Conservation (phyloP, 2,329 filamentous ascomycete genomes). For the Phyllosticta citriasiana region DNA sequence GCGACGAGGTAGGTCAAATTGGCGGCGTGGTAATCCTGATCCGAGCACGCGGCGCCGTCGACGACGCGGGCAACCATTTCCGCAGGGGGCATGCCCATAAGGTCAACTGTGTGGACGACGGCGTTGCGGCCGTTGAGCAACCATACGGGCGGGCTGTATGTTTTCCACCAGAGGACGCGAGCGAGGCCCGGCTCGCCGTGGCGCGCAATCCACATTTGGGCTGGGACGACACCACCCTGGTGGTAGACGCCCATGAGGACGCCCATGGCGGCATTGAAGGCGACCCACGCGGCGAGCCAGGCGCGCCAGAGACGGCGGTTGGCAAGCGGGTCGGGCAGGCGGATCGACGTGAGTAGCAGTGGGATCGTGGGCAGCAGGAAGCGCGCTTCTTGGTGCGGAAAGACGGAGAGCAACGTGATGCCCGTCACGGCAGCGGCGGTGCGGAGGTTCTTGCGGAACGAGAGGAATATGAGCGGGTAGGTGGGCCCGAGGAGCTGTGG, state of each 20-base stretch:
- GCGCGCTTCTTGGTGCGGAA: conserved; percentile 71
- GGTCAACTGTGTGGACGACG: conserved; percentile 58
- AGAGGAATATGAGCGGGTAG: conserved; percentile 35
- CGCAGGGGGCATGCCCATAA: conserved; percentile 61
- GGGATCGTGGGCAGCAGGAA: conserved; percentile 69
- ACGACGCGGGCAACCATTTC: conserved; percentile 50
- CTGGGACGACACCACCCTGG: conserved; percentile 67
- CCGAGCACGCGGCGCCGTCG: conserved; percentile 52
- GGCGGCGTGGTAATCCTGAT: not conserved
- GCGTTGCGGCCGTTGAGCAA: conserved; percentile 67
- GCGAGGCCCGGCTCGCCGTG: conserved; percentile 42
- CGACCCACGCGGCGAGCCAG: conserved; percentile 53
- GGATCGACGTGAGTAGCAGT: conserved; percentile 64
- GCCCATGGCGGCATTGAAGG: conserved; percentile 60
- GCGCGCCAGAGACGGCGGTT: conserved; percentile 30
- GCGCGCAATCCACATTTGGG: conserved; percentile 63
- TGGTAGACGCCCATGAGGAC: conserved; percentile 72
- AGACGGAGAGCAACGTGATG: conserved; percentile 58
- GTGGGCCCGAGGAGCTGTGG: conserved; percentile 44
- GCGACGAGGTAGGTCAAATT: conserved; percentile 47
- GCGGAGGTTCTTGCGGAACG: conserved; percentile 46
- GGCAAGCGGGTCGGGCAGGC: conserved; percentile 42
- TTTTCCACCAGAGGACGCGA: conserved; percentile 75
- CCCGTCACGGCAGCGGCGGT: conserved; percentile 68
- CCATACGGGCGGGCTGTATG: conserved; percentile 74